These are phyloP conservation scores for Tylopilus sp. DNA, from an alignment of 768 basidiomycete genomes.

Conservation along the genomic window DNA sequence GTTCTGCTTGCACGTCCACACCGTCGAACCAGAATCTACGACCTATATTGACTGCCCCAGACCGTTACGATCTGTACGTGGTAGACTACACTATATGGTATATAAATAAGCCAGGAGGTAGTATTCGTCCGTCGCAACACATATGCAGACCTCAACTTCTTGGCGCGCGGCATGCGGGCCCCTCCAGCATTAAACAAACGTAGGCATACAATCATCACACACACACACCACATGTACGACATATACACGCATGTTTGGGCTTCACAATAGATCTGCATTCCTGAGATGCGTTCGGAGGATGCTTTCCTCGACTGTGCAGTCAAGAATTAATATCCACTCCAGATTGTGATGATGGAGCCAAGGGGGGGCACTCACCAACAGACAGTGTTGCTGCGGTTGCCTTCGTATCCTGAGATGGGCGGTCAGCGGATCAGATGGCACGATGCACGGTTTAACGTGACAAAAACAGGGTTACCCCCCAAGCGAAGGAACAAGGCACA, in stretches of 20 bases:
- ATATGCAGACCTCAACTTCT: background rate
- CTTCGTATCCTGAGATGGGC: conserved; percentile 56
- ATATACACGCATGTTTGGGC: background rate
- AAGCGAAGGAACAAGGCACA: conserved; percentile 8
- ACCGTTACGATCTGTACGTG: background rate
- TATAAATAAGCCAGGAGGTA: background rate
- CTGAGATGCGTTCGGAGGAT: conserved; percentile 70
- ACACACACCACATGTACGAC: background rate
- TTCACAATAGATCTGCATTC: conserved; percentile 65
- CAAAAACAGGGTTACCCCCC: background rate
- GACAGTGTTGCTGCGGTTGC: conserved; percentile 70
- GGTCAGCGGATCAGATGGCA: conserved; percentile 6
- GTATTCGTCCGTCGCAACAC: background rate
- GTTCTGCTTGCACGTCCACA: background rate
- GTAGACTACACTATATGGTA: background rate
- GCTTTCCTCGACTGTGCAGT: conserved; percentile 59
- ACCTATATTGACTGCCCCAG: background rate
- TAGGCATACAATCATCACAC: conserved; percentile 1
- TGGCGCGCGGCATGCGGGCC: background rate
- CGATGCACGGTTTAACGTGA: background rate
- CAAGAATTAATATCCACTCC: background rate
- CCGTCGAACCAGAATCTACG: background rate
- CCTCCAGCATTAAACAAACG: background rate
- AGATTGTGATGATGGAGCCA: background rate
- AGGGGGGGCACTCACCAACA: conserved; percentile 45